Conservation (phyloP, 2,329 filamentous ascomycete genomes). For the Hypoxylon sp. region DNA sequence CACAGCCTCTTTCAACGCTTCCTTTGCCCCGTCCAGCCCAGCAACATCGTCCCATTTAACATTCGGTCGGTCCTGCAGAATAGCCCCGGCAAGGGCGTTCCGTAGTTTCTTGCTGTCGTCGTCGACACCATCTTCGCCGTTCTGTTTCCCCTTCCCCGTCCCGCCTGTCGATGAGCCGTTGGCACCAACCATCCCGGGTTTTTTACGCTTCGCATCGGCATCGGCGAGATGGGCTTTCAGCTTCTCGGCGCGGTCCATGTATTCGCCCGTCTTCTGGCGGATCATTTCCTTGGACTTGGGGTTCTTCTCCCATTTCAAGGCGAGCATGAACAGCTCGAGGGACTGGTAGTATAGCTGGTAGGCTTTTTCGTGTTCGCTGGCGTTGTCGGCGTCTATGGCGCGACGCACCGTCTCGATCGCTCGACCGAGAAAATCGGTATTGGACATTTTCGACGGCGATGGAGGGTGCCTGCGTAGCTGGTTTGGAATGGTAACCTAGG, state of each 20-base stretch:
- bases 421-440: slow-evolving; percentile 95
- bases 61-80: slow-evolving; percentile 95
- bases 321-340: slow-evolving; percentile 98
- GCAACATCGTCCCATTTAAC: slow-evolving; percentile 99
- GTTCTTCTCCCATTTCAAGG: slow-evolving; percentile 99
- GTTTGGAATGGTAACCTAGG: not conserved
- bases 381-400: slow-evolving; percentile 95
- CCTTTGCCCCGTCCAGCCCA: slow-evolving; percentile 92
- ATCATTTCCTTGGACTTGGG: slow-evolving; percentile 97
- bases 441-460: slow-evolving; percentile 74
- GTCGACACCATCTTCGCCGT: slow-evolving; percentile 73
- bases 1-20: slow-evolving; percentile 97
- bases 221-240: slow-evolving; percentile 91
- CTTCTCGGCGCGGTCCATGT: slow-evolving; percentile 99
- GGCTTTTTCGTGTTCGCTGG: slow-evolving; percentile 95
- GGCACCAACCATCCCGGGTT: slow-evolving; percentile 78
- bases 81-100: slow-evolving; percentile 90
- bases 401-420: slow-evolving; percentile 98
- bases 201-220: slow-evolving; percentile 78
- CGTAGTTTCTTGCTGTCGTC: slow-evolving; percentile 96
- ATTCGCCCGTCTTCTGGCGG: slow-evolving; percentile 92
- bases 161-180: slow-evolving; percentile 77
- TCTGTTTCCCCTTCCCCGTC: slow-evolving; percentile 71
- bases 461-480: slow-evolving; percentile 50
- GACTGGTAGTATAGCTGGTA: slow-evolving; percentile 97